Evolutionary conservation across 2,329 filamentous ascomycete species (phyloP), one percentile per base, ranked within the genome.

Genomic region (Dactylellina haptotyla): DNA sequence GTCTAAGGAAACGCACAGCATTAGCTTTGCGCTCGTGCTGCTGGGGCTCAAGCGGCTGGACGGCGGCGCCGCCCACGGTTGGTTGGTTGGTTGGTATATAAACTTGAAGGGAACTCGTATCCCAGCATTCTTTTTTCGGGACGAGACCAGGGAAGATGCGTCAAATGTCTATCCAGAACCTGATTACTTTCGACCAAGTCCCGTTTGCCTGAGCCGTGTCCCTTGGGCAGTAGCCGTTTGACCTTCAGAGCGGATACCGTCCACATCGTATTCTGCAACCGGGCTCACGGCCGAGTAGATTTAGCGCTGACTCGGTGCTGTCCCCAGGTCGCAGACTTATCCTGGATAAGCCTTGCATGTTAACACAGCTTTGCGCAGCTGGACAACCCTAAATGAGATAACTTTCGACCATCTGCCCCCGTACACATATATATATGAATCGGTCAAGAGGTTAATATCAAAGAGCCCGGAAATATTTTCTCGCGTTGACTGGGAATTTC

Each of bases 291-390:
- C 67, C 67, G 67, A 72, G n/a, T 41, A 51, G 12, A 0, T 54
- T 59, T 72, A 72, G 67, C 59, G 59, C 65, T 70, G 67, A 72
- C 67, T 65, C 45, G 63, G 54, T 59, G 50, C 53, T 53, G 43
- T 50, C 32, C n/a, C n/a, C 43, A 53, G 58, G 41, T 53, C 20
- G 25, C 61, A 46, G 50, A 48, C 50, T 30, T 37, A 32, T 57
- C 34, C 53, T 26, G 23, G 53, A 39, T 25, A 50, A 53, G 53
- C 54, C 43, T 37, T 41, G 45, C 8, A 39, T 8, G 48, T 54
- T 32, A 67, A 39, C 58, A 18, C 45, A 37, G 54, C 32, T 45
- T 14, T 51, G 43, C 37, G 41, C 51, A 66, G 62, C 51, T 41
- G 41, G 45, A 9, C 32, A 30, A 53, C 51, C 63, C 45, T 20